Base-by-base conservation (phyloP, 2,329 filamentous ascomycete genomes). In the Scedosporium minutisporum region DNA sequence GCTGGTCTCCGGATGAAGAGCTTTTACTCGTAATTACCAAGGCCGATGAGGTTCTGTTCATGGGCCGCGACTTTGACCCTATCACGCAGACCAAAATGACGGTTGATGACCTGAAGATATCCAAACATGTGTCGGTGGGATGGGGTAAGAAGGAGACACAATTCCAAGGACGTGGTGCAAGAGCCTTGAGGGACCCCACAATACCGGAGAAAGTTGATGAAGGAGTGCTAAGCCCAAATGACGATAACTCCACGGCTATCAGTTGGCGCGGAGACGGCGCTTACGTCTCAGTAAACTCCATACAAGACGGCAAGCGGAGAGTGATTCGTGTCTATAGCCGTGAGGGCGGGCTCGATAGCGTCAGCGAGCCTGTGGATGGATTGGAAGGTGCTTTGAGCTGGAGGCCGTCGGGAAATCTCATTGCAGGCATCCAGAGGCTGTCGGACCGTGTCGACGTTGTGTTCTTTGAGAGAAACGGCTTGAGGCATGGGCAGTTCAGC, bases 81-180 rank as follows among this genome's bases (percentile, higher is more conserved):
- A 86, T 96, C 51, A 85, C 89, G 41, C 89, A 93, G 73, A 82
- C 90, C 61, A 78, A 81, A 41, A 86, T 97, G 73, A 85, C 83
- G 0, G 72, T 79, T 0, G 90, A 93, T 55, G 93, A 96, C 74
- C 82, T 96, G 66, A 89, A 89, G 68, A 85, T 86, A n/a, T 97
- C 89, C 27, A 95, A 88, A 73, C 93, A 97, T 78, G 95, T 97
- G 63, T 96, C 92, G 21, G 93, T 99, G 23, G 95, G 95, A 59
- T 99, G 95, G 95, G 95, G 95, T 64, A 97, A 97, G 78, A 91
- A 90, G 72, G 95, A 99, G 76, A 99, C 95, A 0, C 95, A 99
- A 73, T 99, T 99, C 73, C 90, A 97, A 71, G 95, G 95, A 60
- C 91, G 90, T 69, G 86, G 93, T 65, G 93, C 93, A 63, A 87